Percentiles rank a stretch among this genome's conserved stretches.
Evolutionary conservation across 129 eudicot species (phyloP).

Genomic region (Tagetes patula): DNA sequence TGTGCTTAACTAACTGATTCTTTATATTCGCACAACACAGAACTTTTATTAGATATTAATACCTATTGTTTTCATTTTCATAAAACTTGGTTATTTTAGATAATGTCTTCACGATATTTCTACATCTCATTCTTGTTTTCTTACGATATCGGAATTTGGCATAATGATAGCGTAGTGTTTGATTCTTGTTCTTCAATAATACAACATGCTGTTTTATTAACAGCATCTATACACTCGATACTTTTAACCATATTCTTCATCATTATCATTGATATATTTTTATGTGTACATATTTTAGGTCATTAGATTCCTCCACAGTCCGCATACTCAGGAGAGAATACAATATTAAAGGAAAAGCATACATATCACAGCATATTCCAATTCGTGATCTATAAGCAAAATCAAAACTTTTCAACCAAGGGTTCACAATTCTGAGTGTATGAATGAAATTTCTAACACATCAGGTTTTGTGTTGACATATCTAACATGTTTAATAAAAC

Average conservation of each 20-base stretch:
- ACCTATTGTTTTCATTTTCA: too few species aligned
- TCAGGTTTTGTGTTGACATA: neutral
- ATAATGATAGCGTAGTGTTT: neutral
- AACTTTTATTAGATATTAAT: too few species aligned
- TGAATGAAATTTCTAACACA: neutral
- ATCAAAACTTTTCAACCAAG: too few species aligned
- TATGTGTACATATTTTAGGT: conserved; percentile 10
- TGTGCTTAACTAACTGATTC: too few species aligned
- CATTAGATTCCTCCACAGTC: conserved; percentile 17
- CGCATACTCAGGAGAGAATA: conserved; percentile 1
- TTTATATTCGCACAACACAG: too few species aligned
- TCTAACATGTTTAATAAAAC: neutral
- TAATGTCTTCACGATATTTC: neutral
- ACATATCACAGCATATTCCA: neutral
- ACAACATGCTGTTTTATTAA: conserved; percentile 15
- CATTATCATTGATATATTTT: conserved; percentile 3
- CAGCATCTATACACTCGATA: conserved; percentile 16
- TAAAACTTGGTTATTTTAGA: too few species aligned
- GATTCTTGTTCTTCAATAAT: conserved; percentile 22
- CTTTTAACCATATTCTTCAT: neutral
- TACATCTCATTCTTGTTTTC: neutral
- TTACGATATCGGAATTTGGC: conserved; percentile 1
- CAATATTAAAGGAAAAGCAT: neutral
- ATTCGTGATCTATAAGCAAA: too few species aligned
- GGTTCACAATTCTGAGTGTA: neutral